Conservation (phyloP, 2,329 filamentous ascomycete genomes). For the Cladosporium sp. region DNA sequence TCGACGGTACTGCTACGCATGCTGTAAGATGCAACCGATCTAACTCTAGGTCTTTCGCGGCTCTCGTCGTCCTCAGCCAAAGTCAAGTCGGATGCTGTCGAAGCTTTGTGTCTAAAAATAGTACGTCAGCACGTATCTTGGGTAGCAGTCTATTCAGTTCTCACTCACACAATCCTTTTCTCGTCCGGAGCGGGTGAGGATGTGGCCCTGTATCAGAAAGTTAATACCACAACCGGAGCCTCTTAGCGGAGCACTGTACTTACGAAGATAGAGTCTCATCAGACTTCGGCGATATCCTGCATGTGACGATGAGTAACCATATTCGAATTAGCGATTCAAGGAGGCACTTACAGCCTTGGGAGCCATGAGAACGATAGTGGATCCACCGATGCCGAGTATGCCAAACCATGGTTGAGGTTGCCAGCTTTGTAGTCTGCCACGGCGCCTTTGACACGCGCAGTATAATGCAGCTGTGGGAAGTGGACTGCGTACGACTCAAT, state of each 20-base stretch:
- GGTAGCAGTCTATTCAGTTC: no score
- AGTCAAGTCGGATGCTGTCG: background rate
- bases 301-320: background rate
- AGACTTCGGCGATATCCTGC: background rate
- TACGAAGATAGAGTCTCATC: conserved; percentile 2
- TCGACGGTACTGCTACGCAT: conserved; percentile 55
- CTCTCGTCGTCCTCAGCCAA: conserved; percentile 40
- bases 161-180: background rate
- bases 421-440: conserved; percentile 62
- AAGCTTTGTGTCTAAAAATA: background rate
- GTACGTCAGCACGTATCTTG: background rate
- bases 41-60: background rate
- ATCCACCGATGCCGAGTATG: conserved; percentile 16
- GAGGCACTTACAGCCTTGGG: conserved; percentile 1
- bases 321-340: background rate
- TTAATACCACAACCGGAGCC: background rate
- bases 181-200: background rate
- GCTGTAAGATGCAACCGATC: conserved; percentile 29
- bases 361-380: conserved; percentile 15
- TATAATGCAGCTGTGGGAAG: conserved; percentile 45
- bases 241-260: conserved; percentile 6
- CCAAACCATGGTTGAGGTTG: conserved; percentile 62
- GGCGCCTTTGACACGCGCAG: conserved; percentile 44
- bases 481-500: conserved; percentile 40
- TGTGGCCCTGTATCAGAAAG: background rate